phyloP scores from a whole-genome alignment of 176 grass and related monocot species.

The Microstegium vimineum region DNA sequence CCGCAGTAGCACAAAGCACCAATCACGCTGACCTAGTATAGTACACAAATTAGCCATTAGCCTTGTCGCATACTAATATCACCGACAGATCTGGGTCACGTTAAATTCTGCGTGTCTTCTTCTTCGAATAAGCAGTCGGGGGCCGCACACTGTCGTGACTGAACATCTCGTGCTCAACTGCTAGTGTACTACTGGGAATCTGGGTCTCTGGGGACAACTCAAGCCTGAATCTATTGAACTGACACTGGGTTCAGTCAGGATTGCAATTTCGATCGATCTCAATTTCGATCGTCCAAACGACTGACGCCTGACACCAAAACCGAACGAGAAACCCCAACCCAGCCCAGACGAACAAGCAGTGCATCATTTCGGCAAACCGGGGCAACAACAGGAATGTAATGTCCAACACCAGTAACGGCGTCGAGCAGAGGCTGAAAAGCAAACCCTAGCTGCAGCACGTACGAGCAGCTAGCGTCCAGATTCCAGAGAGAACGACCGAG shows the following conservation, averaged over 20 bases:
- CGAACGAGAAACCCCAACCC: not conserved
- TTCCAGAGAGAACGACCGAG: not conserved
- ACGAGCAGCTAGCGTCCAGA: not conserved
- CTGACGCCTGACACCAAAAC: not conserved
- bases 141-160: not conserved
- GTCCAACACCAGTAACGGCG: no score
- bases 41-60: no score
- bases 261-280: not conserved
- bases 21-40: not conserved
- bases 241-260: not conserved
- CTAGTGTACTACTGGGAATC: not conserved
- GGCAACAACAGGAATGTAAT: no score
- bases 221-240: not conserved
- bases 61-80: not conserved
- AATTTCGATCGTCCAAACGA: not conserved
- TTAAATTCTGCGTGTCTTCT: not conserved
- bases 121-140: not conserved
- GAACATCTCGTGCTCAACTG: not conserved
- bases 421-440: not conserved
- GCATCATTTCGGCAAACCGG: not conserved
- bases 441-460: slow-evolving; percentile 6
- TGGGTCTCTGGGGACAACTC: no score
- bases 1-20: not conserved
- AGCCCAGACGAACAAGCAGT: not conserved
- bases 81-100: not conserved